phyloP scores from a whole-genome alignment of 768 basidiomycete genomes.

The Phallus indusiatus region DNA sequence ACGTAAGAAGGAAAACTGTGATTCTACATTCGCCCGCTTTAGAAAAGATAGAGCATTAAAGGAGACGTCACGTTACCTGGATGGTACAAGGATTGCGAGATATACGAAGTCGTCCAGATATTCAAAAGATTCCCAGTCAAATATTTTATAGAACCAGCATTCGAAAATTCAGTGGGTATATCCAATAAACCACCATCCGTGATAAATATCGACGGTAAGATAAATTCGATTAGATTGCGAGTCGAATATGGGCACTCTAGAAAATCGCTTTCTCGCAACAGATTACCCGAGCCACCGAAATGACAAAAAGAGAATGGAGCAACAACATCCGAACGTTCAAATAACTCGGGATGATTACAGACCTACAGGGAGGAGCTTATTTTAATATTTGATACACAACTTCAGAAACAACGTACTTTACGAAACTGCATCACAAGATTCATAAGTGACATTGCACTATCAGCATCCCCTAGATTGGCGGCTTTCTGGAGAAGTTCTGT shows the following conservation, averaged over 20 bases:
- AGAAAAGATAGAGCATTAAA: not conserved
- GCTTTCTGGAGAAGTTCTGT: slow-evolving; percentile 92
- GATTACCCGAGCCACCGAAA: slow-evolving; percentile 71
- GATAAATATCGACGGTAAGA: slow-evolving; percentile 68
- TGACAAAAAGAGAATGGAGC: slow-evolving; percentile 85
- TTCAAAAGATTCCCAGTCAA: slow-evolving; percentile 64
- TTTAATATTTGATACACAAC: not conserved
- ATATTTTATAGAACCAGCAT: slow-evolving; percentile 40
- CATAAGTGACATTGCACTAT: slow-evolving; percentile 91
- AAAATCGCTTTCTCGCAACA: slow-evolving; percentile 84
- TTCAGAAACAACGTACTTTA: slow-evolving; percentile 46
- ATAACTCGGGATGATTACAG: slow-evolving; percentile 97
- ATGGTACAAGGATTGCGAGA: slow-evolving; percentile 59
- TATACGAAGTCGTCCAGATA: slow-evolving; percentile 85
- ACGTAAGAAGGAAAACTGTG: slow-evolving; percentile 73
- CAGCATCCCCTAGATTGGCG: slow-evolving; percentile 80
- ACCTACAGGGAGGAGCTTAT: slow-evolving; percentile 39
- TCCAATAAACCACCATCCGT: slow-evolving; percentile 65
- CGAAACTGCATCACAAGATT: slow-evolving; percentile 99
- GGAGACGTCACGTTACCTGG: slow-evolving; percentile 31
- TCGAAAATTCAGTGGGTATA: slow-evolving; percentile 49
- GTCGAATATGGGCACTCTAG: slow-evolving; percentile 79
- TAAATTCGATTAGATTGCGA: slow-evolving; percentile 74
- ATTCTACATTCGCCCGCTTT: slow-evolving; percentile 19
- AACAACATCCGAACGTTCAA: slow-evolving; percentile 92